A percentile compares a stretch with the other conserved stretches of the same genome.
Conservation (phyloP, 495 filamentous ascomycete genomes). For the Monascus purpureus region DNA sequence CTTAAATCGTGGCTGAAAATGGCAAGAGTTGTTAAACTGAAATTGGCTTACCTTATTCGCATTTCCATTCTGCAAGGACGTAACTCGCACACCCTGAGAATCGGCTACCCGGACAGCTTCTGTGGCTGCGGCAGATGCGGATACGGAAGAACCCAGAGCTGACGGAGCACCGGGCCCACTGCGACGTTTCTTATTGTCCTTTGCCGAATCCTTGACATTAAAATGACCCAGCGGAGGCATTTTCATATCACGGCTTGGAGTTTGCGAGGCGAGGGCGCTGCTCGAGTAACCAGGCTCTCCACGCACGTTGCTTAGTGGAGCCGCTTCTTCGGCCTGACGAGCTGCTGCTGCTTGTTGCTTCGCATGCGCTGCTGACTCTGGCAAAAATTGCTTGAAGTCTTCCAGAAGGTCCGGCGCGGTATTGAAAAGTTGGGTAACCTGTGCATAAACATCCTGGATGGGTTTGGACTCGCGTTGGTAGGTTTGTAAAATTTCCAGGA, state of each 20-base stretch:
- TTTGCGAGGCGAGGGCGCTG: conserved; percentile 26
- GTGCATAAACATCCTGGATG: conserved; percentile 95
- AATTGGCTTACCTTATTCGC: conserved; percentile 41
- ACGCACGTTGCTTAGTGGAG: conserved; percentile 45
- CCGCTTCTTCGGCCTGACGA: conserved; percentile 53
- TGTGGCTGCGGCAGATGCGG: conserved; percentile 15
- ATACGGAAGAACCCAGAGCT: conserved; percentile 13
- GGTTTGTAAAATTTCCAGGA: conserved; percentile 95
- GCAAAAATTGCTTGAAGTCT: conserved; percentile 98
- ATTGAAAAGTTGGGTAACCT: conserved; percentile 90
- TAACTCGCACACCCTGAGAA: conserved; percentile 15
- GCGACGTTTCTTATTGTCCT: conserved; percentile 72
- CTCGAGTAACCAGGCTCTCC: conserved; percentile 34
- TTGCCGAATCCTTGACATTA: conserved; percentile 49
- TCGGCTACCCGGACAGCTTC: conserved; percentile 26
- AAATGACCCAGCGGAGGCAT: conserved; percentile 95
- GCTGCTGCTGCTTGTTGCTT: conserved; percentile 49
- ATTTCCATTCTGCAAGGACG: conserved; percentile 25
- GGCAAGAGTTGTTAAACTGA: too few species aligned
- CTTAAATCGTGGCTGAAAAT: too few species aligned
- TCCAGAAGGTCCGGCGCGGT: conserved; percentile 91
- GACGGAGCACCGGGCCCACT: conserved; percentile 26
- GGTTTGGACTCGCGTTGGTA: conserved; percentile 98
- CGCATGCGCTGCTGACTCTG: conserved; percentile 86
- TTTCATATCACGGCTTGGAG: conserved; percentile 45